These are phyloP conservation scores for Penicillium sp. DNA, from an alignment of 2,329 filamentous ascomycete genomes.

Conservation along the genomic window DNA sequence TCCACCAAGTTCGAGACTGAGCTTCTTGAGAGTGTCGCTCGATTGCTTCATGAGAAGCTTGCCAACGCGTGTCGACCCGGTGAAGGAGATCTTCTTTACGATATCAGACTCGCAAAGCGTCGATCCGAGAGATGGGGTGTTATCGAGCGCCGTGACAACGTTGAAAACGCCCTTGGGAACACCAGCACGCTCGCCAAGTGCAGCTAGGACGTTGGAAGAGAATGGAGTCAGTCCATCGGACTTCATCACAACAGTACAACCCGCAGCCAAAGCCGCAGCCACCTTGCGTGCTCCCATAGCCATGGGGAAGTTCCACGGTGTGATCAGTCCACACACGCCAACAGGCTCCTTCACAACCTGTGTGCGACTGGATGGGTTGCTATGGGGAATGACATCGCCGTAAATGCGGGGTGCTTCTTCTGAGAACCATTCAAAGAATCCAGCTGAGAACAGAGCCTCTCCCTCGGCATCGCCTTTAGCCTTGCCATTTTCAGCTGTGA, in stretches of 20 bases:
- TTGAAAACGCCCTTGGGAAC: conserved; percentile 34
- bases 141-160: conserved; percentile 7
- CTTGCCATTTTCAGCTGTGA: conserved; percentile 61
- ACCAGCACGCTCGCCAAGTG: conserved; percentile 58
- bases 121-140: conserved; percentile 53
- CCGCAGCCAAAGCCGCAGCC: conserved; percentile 71
- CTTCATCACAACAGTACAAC: conserved; percentile 88
- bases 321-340: conserved; percentile 65
- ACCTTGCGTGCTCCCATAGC: conserved; percentile 52
- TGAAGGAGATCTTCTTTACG: conserved; percentile 29
- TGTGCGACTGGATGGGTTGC: conserved; percentile 56
- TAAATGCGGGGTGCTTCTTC: conserved; percentile 58
- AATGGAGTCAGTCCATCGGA: conserved; percentile 87
- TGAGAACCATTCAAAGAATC: conserved; percentile 62
- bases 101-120: conserved; percentile 39
- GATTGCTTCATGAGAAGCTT: conserved; percentile 19
- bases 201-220: conserved; percentile 78
- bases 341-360: conserved; percentile 64
- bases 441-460: conserved; percentile 57
- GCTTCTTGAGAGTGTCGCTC: conserved; percentile 19
- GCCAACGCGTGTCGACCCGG: conserved; percentile 20
- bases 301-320: conserved; percentile 64
- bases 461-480: conserved; percentile 59
- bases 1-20: conserved; percentile 83
- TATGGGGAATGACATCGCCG: conserved; percentile 61